These are phyloP conservation scores for Turnera subulata DNA, from an alignment of 345 rosid genomes.

Conservation along the genomic window DNA sequence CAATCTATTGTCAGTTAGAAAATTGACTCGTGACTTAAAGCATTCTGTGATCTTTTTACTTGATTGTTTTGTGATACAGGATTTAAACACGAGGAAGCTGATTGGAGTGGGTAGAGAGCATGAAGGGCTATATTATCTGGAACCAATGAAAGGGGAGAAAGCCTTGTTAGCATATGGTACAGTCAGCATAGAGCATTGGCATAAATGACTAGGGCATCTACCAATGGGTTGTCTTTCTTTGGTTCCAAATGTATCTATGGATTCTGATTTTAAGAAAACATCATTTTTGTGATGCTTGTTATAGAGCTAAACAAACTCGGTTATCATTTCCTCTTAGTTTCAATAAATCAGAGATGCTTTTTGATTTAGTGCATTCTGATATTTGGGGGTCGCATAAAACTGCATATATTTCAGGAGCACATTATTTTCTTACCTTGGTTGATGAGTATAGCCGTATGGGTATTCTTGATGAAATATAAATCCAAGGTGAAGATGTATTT, in stretches of 20 bases:
- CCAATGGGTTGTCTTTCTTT: background rate
- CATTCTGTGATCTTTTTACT: background rate
- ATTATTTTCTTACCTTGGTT: background rate
- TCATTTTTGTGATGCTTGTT: background rate
- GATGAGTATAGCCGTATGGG: conserved; percentile 2
- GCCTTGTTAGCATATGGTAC: background rate
- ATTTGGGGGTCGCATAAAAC: no score
- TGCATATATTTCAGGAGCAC: no score
- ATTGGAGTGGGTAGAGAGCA: conserved; percentile 9
- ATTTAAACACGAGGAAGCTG: conserved; percentile 9
- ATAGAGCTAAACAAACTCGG: background rate
- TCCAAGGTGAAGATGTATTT: background rate
- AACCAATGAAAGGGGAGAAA: background rate
- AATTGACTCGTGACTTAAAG: background rate
- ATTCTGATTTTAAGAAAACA: no score
- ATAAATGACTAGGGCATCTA: background rate
- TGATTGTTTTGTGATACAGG: background rate
- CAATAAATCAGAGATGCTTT: no score
- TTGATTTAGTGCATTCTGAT: no score
- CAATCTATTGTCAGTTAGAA: background rate
- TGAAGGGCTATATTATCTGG: conserved; percentile 1
- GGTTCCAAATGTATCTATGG: no score
- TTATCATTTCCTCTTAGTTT: no score
- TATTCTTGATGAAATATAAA: background rate
- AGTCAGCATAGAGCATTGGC: background rate